Conservation (phyloP, 2,329 filamentous ascomycete genomes). For the Trichoderma guizhouense region DNA sequence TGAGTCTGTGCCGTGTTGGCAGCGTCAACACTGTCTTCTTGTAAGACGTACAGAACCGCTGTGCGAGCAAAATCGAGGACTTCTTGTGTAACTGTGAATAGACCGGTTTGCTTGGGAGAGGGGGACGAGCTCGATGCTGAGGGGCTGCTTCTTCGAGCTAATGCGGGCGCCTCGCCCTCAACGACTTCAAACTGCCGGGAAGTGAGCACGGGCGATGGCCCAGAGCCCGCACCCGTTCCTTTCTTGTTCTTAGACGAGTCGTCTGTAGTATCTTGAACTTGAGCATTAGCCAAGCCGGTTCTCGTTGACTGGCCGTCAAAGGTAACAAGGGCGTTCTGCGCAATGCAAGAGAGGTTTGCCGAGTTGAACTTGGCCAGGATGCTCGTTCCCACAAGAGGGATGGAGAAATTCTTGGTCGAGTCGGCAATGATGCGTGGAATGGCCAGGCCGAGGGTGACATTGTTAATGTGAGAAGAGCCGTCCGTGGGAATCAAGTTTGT, state of each 20-base stretch:
- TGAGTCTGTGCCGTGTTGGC: constrained; percentile 53
- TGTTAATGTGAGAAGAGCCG: constrained; percentile 41
- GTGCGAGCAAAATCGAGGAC: constrained; percentile 62
- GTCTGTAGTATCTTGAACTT: constrained; percentile 26
- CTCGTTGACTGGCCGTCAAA: constrained; percentile 61
- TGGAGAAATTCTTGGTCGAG: constrained; percentile 65
- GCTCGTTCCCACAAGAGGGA: constrained; percentile 66
- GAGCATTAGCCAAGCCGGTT: constrained; percentile 28
- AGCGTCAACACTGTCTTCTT: constrained; percentile 48
- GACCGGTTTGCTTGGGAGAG: background rate
- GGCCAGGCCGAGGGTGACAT: constrained; percentile 77
- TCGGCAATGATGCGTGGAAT: constrained; percentile 70
- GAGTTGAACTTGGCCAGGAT: constrained; percentile 75
- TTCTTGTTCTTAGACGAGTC: background rate
- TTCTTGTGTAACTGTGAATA: constrained; percentile 52
- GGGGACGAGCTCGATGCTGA: background rate
- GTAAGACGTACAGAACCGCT: constrained; percentile 59
- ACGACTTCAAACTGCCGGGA: background rate
- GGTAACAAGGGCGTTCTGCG: constrained; percentile 83
- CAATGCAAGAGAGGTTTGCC: constrained; percentile 72
- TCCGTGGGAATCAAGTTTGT: constrained; percentile 43
- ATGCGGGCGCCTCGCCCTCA: background rate
- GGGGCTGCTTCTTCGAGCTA: background rate
- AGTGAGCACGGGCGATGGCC: background rate
- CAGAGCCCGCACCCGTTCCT: background rate